Evolutionary conservation across 306 rosid genomes (phyloP).

Genomic region (Vigna angularis): DNA sequence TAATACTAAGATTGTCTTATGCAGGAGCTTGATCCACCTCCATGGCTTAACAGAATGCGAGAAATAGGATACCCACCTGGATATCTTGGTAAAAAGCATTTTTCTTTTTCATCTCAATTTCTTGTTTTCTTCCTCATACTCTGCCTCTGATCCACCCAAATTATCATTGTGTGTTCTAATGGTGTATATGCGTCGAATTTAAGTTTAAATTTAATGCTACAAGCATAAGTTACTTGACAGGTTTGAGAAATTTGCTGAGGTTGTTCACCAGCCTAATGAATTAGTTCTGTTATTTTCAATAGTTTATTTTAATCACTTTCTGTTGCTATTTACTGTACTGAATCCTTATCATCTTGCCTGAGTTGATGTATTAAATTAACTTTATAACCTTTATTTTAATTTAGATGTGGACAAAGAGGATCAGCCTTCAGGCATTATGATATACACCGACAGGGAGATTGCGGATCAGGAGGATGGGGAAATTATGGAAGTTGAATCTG

Average conservation of each 20-base stretch:
- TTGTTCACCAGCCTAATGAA: neutral
- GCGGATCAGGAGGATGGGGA: constrained; percentile 94
- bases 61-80: constrained; percentile 98
- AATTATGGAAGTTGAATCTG: constrained; percentile 63
- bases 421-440: constrained; percentile 92
- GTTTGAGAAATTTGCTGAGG: neutral
- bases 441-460: constrained; percentile 65
- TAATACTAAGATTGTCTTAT: constrained; percentile 18
- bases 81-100: constrained; percentile 76
- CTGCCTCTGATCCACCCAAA: neutral
- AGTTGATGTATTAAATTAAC: neutral
- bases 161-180: neutral
- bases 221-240: neutral
- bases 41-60: constrained; percentile 98
- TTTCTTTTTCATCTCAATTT: constrained; percentile 38
- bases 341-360: constrained; percentile 26
- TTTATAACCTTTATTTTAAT: constrained; percentile 37
- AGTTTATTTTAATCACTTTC: neutral
- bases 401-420: constrained; percentile 81
- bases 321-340: neutral
- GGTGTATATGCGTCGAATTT: neutral
- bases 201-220: neutral
- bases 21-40: constrained; percentile 99
- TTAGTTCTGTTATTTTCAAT: neutral
- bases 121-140: neutral